Conservation (phyloP, 306 rosid genomes). For the Lagenaria siceraria region DNA sequence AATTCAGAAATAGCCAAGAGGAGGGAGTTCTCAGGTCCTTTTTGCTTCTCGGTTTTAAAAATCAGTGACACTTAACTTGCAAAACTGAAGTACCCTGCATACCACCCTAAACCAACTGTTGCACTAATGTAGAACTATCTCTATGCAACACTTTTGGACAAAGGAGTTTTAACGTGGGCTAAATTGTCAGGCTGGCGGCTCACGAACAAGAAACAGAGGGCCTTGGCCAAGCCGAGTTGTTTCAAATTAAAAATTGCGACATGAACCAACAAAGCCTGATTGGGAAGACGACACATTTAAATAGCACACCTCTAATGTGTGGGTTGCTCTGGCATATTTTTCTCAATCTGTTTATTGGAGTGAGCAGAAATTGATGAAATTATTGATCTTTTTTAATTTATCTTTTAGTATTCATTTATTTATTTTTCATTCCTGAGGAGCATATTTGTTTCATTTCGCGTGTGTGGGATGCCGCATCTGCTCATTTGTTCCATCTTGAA, state of each 20-base stretch:
- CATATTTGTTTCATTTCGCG: background rate
- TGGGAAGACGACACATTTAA: background rate
- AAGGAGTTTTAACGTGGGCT: background rate
- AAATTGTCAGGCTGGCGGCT: background rate
- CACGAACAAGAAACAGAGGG: background rate
- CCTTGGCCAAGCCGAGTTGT: background rate
- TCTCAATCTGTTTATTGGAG: background rate
- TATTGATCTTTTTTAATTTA: no score
- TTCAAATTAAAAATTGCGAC: background rate
- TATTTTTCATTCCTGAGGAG: background rate
- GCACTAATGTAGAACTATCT: background rate
- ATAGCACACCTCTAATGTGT: background rate
- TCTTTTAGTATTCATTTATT: no score
- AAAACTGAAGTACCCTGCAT: background rate
- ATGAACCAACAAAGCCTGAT: background rate
- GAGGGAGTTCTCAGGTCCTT: background rate
- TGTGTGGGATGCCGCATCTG: background rate
- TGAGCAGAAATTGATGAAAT: no score
- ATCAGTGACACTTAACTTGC: background rate
- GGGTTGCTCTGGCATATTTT: background rate
- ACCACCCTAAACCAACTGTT: background rate
- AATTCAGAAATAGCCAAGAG: background rate
- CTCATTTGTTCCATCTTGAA: background rate
- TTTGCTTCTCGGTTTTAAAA: background rate
- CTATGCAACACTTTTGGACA: background rate